Conservation (phyloP, 1,284 basidiomycete species). For the Earliella scabrosa region DNA sequence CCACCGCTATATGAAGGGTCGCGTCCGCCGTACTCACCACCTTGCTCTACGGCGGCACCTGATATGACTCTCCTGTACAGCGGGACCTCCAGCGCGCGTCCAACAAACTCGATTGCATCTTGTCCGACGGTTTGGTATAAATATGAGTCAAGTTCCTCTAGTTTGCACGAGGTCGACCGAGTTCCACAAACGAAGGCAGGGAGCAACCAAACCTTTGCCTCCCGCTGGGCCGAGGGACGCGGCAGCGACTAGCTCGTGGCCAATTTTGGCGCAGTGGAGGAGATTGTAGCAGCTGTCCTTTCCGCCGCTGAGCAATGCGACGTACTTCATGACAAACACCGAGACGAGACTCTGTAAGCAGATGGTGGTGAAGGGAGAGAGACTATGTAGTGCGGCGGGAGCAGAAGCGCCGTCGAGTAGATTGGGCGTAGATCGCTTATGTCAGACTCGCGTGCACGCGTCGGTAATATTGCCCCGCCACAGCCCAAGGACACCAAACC, state of each 20-base stretch:
- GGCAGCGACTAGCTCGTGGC: conserved; percentile 88
- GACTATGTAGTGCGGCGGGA: neutral
- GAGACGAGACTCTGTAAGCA: too few relatives aligned
- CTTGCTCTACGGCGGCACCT: conserved; percentile 83
- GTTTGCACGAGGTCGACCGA: conserved; percentile 21
- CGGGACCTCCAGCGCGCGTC: conserved; percentile 85
- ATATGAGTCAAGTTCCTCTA: conserved; percentile 99
- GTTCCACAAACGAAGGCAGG: conserved; percentile 8
- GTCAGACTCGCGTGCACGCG: conserved; percentile 24
- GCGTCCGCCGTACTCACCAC: conserved; percentile 83
- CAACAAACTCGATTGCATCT: conserved; percentile 89
- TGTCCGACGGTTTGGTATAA: conserved; percentile 99
- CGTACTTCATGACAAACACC: conserved; percentile 78
- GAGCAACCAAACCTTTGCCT: conserved; percentile 73
- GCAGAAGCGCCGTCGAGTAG: neutral
- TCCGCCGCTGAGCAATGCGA: conserved; percentile 94
- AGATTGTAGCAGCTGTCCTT: conserved; percentile 99
- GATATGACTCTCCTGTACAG: conserved; percentile 83
- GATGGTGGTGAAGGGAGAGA: neutral
- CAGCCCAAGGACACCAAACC: conserved; percentile 20
- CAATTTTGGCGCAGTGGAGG: conserved; percentile 85
- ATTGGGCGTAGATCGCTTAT: conserved; percentile 19
- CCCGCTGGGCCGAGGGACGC: conserved; percentile 86
- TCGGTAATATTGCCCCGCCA: conserved; percentile 19
- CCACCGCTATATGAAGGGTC: conserved; percentile 51